phyloP scores from a whole-genome alignment of 2,329 filamentous ascomycete genomes.

The Venturia oleaginea region DNA sequence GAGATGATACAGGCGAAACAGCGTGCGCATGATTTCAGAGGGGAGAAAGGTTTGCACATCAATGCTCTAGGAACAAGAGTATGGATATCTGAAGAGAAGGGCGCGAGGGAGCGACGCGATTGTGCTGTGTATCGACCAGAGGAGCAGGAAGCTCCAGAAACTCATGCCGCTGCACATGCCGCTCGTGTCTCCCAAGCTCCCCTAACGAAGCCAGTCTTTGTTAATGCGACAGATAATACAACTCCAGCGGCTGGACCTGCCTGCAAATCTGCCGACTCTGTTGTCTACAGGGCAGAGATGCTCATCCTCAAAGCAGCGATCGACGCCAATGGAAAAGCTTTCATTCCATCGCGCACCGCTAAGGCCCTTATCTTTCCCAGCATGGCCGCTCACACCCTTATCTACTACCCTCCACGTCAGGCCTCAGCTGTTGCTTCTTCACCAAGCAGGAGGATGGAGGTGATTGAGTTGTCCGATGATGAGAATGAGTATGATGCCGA shows the following conservation, averaged over 20 bases:
- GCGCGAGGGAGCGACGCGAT: background rate
- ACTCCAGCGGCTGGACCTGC: background rate
- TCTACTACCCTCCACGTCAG: background rate
- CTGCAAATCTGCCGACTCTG: background rate
- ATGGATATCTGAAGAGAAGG: background rate
- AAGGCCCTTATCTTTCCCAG: background rate
- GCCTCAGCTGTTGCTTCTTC: background rate
- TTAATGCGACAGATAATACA: no score
- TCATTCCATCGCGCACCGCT: background rate
- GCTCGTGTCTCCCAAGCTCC: background rate
- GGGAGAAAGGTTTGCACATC: background rate
- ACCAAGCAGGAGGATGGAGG: background rate
- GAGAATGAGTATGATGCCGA: background rate
- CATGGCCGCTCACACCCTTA: background rate
- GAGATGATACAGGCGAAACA: conserved; percentile 1
- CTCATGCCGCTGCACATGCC: background rate
- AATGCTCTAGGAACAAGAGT: background rate
- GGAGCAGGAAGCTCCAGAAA: background rate
- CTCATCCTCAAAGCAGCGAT: background rate
- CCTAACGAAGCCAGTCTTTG: no score
- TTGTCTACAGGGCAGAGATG: background rate
- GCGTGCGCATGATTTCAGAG: background rate
- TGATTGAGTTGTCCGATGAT: background rate
- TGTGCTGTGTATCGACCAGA: background rate
- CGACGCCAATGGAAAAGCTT: background rate